These are phyloP conservation scores for Obelidium mucronatum DNA, from an alignment of 192 early-diverging fungal genomes.

Conservation along the genomic window DNA sequence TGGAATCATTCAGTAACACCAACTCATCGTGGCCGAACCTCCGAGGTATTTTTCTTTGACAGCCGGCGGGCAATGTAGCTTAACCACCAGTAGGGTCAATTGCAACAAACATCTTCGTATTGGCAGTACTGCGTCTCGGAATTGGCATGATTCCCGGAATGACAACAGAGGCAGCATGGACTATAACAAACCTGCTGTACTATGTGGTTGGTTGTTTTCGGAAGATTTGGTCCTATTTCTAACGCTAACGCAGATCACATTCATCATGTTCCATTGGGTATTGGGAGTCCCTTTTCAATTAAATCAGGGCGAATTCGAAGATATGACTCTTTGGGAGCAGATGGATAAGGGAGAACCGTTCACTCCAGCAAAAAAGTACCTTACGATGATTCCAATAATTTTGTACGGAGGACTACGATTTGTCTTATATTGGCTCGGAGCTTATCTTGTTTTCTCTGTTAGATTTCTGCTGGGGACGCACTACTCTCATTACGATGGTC, in stretches of 20 bases:
- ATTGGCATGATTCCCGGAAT: constrained; percentile 90
- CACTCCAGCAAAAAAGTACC: constrained; percentile 97
- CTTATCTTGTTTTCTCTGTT: not conserved
- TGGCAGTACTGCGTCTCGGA: constrained; percentile 77
- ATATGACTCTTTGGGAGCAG: constrained; percentile 98
- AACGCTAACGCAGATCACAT: constrained; percentile 69
- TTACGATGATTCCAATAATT: constrained; percentile 91
- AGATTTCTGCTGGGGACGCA: constrained; percentile 94
- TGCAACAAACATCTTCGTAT: constrained; percentile 86
- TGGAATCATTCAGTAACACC: constrained; percentile 36
- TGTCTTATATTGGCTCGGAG: constrained; percentile 12
- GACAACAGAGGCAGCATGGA: constrained; percentile 93
- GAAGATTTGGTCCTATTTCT: not conserved
- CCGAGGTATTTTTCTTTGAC: constrained; percentile 14
- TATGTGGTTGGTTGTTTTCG: constrained; percentile 71
- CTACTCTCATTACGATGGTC: constrained; percentile 93
- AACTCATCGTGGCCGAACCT: constrained; percentile 35
- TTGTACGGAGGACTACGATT: constrained; percentile 79
- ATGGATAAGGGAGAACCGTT: constrained; percentile 98
- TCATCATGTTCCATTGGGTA: constrained; percentile 98
- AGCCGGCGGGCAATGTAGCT: not conserved
- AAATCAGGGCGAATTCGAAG: constrained; percentile 92
- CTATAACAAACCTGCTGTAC: constrained; percentile 91
- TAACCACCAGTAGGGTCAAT: constrained; percentile 63
- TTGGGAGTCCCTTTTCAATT: constrained; percentile 95